Base-by-base conservation (phyloP, 345 rosid genomes). In the Euclidium syriacum region DNA sequence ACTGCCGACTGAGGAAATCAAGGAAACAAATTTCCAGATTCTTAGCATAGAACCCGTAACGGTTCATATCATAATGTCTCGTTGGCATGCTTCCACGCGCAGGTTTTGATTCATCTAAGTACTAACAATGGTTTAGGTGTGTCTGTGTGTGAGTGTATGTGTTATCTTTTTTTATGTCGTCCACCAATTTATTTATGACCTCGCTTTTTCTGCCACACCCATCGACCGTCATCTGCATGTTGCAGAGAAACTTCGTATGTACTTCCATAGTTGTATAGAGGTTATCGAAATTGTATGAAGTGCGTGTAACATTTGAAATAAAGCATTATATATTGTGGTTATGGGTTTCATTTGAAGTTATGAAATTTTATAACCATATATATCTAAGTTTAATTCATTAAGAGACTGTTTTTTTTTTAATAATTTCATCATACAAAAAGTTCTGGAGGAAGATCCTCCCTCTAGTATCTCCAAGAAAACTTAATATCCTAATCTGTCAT, bases 1-100 rank as follows among this genome's bases (percentile, higher is more conserved):
- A 29, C 27, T 50, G 34, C 72, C 65, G 59, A 67, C 43, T 6
- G 65, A 56, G 20, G 56, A 36, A 67, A 58, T 49, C 32, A 19
- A 48, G 65, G 58, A 38, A 35, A 35, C 26, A 10, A 38, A 67
- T n/a, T 14, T 34, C 24, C 56, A 24, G 44, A 50, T 39, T 39
- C 30, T 4, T 27, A 25, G 59, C 72, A 40, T 27, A 6, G 35
- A 39, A 18, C 22, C 43, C 32, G 59, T 58, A 58, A 66, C 17
- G 26, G 41, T 55, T 66, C 27, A 54, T 54, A 43, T 52, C 24
- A 52, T 40, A 29, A n/a, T 27, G 27, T 63, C 9, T 22, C 2
- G 27, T 17, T 34, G n/a, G 22, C n/a, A 35, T 54, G 46, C 29
- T 15, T 36, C 44, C 19, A 22, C 12, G 40, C 35, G 43, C 30